These are phyloP conservation scores for Megacollybia marginata DNA, from an alignment of 768 basidiomycete species.

Conservation along the genomic window DNA sequence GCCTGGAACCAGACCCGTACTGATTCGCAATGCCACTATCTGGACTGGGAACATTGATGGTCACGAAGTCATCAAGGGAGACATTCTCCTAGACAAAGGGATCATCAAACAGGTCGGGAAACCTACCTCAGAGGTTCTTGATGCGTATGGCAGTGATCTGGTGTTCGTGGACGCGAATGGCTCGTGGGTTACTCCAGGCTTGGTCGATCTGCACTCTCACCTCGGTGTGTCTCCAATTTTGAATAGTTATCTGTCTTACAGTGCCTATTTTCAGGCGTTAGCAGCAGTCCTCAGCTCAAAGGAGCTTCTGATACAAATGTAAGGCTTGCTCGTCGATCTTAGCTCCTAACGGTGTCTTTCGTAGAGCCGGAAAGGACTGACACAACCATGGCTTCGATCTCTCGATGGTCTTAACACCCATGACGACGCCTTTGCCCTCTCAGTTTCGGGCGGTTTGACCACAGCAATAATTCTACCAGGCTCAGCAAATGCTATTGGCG, in stretches of 20 bases:
- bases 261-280: constrained; percentile 15
- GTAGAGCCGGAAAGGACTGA: background rate
- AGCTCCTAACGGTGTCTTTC: constrained; percentile 17
- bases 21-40: constrained; percentile 67
- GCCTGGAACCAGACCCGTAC: constrained; percentile 51
- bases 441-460: constrained; percentile 52
- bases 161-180: constrained; percentile 43
- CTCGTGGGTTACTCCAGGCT: constrained; percentile 72
- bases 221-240: constrained; percentile 11
- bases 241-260: constrained; percentile 17
- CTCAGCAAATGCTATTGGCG: constrained; percentile 55
- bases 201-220: constrained; percentile 49
- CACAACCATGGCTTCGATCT: constrained; percentile 34
- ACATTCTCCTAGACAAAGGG: constrained; percentile 53
- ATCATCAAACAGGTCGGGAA: constrained; percentile 46
- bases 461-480: constrained; percentile 52
- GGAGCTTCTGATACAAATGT: constrained; percentile 19
- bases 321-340: constrained; percentile 6
- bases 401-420: constrained; percentile 54
- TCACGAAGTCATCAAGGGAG: constrained; percentile 47
- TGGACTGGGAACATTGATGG: constrained; percentile 52
- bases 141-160: constrained; percentile 8
- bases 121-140: constrained; percentile 23
- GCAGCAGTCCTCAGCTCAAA: constrained; percentile 1
- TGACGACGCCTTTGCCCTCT: constrained; percentile 41